phyloP scores from a whole-genome alignment of 805 yeast species.

The Metschnikowia similis region DNA sequence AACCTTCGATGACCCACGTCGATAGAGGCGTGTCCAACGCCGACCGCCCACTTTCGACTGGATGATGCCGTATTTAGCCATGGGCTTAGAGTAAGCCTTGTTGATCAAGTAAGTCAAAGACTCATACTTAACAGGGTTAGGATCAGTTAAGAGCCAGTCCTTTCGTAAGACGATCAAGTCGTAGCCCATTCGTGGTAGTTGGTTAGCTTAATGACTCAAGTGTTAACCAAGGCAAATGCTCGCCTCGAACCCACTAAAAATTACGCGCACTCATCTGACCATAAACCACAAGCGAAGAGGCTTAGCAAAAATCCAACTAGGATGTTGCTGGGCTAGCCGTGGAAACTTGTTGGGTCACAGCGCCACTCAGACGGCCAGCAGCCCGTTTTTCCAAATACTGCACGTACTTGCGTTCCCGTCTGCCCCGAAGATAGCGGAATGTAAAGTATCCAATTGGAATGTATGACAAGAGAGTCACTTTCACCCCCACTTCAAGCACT shows the following conservation, averaged over 20 bases:
- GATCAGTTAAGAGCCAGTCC: slow-evolving; percentile 20
- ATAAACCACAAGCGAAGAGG: background rate
- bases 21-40: too few relatives aligned
- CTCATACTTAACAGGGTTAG: slow-evolving; percentile 7
- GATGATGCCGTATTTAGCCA: slow-evolving; percentile 41
- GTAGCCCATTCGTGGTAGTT: slow-evolving; percentile 15
- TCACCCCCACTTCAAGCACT: slow-evolving; percentile 24
- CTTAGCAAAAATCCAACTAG: background rate
- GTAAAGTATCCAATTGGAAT: slow-evolving; percentile 34
- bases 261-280: background rate
- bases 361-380: slow-evolving; percentile 4
- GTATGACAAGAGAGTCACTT: slow-evolving; percentile 27
- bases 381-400: slow-evolving; percentile 20
- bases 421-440: slow-evolving; percentile 27
- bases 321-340: background rate
- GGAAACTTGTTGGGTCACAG: background rate
- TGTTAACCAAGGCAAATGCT: too few relatives aligned
- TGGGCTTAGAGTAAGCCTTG: slow-evolving; percentile 47
- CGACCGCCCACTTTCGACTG: too few relatives aligned
- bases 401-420: slow-evolving; percentile 20
- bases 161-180: slow-evolving; percentile 21
- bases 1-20: too few relatives aligned
- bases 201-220: too few relatives aligned
- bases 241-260: background rate
- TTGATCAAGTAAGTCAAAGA: slow-evolving; percentile 36